Conservation (phyloP, 1,284 basidiomycete species). For the Meira miltonrushii region DNA sequence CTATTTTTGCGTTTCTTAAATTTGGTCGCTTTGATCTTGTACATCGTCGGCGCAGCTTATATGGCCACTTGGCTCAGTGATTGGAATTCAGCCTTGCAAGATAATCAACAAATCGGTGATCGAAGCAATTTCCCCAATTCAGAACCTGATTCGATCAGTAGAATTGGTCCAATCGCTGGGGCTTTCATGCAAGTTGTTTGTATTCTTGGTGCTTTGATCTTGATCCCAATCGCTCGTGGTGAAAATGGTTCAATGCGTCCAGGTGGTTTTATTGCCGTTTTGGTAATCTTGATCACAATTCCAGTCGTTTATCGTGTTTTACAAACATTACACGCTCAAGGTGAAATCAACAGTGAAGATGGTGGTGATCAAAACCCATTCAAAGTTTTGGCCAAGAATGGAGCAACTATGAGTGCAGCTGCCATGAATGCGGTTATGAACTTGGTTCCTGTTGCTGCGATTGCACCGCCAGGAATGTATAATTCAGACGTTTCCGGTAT, state of each 20-base stretch:
- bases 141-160: conserved; percentile 20
- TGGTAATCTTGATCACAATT: conserved; percentile 29
- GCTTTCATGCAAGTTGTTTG: conserved; percentile 23
- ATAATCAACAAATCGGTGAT: conserved; percentile 21
- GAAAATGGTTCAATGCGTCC: conserved; percentile 22
- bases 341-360: conserved; percentile 19
- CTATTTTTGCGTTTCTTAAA: conserved; percentile 27
- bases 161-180: conserved; percentile 26
- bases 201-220: conserved; percentile 25
- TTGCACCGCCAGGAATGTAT: conserved; percentile 37
- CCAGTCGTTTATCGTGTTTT: conserved; percentile 25
- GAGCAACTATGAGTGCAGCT: neutral
- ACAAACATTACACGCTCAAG: conserved; percentile 27
- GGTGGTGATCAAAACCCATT: conserved; percentile 17
- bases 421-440: neutral
- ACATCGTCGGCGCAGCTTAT: conserved; percentile 24
- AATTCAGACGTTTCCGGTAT: conserved; percentile 25
- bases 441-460: neutral
- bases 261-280: conserved; percentile 28
- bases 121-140: conserved; percentile 18
- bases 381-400: neutral
- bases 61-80: conserved; percentile 22
- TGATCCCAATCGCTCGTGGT: conserved; percentile 32
- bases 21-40: conserved; percentile 32
- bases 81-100: conserved; percentile 25